Percentiles rank a stretch among this genome's conserved stretches.
Conservation (phyloP, 306 rosid species). For the Rubus parviflorus region DNA sequence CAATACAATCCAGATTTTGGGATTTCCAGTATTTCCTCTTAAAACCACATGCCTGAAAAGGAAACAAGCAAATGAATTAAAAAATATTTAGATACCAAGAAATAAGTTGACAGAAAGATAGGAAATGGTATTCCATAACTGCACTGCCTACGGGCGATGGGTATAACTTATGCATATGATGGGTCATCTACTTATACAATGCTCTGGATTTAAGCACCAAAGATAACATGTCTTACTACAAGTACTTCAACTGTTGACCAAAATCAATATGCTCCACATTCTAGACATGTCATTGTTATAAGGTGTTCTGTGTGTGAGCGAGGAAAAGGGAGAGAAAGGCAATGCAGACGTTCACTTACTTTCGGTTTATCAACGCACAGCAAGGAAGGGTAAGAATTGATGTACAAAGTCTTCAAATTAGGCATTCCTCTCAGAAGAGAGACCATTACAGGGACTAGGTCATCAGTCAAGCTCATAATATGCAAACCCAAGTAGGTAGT, state of each 20-base stretch:
- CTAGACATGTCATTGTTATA: background rate
- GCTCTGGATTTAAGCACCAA: no score
- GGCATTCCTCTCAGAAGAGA: slow-evolving; percentile 11
- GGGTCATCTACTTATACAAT: background rate
- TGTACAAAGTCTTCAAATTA: background rate
- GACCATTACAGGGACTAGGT: slow-evolving; percentile 4
- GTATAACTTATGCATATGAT: background rate
- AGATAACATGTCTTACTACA: no score
- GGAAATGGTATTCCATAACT: background rate
- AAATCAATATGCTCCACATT: background rate
- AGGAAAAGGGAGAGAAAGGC: background rate
- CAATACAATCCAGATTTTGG: no score
- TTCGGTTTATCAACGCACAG: no score
- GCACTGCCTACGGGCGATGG: background rate
- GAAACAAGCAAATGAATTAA: background rate
- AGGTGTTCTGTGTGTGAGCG: background rate
- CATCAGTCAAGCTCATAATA: slow-evolving; percentile 1
- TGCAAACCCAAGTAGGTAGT: background rate
- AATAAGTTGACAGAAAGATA: background rate
- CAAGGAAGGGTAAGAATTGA: background rate
- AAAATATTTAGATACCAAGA: background rate
- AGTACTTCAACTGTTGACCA: no score
- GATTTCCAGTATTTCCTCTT: background rate
- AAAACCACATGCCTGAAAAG: background rate
- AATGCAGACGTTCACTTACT: background rate